A percentile compares a stretch with the other conserved stretches of the same genome.
These are phyloP conservation scores for Carex scoparia DNA, from an alignment of 176 grass and related monocot genomes.

Conservation along the genomic window DNA sequence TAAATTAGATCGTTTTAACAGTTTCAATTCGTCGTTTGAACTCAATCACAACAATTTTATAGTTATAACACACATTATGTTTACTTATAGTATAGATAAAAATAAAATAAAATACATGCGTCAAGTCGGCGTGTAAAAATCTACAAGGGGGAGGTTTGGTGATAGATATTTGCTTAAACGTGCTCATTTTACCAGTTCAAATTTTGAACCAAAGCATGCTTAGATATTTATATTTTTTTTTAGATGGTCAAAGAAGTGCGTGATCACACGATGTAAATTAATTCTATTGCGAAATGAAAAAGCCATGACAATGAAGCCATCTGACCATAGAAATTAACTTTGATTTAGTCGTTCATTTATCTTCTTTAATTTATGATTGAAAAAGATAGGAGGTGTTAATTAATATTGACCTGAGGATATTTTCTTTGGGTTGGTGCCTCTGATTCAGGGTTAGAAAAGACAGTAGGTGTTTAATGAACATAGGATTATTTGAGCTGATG, in stretches of 20 bases:
- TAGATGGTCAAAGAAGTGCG: background rate
- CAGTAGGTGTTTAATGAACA: background rate
- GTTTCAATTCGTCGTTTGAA: too few relatives aligned
- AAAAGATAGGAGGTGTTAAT: background rate
- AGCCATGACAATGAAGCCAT: background rate
- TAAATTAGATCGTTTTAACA: too few relatives aligned
- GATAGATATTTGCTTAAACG: background rate
- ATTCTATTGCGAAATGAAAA: background rate
- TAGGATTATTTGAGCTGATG: background rate
- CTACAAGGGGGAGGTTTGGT: background rate
- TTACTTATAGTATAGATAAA: too few relatives aligned
- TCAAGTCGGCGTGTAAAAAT: background rate
- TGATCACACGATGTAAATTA: conserved; percentile 15
- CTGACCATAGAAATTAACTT: background rate
- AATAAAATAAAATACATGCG: too few relatives aligned
- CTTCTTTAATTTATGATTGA: background rate
- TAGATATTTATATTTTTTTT: background rate
- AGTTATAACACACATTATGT: too few relatives aligned
- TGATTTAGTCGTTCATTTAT: background rate
- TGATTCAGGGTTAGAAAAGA: background rate
- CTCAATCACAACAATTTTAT: too few relatives aligned
- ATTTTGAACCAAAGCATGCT: background rate
- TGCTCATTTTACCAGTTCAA: conserved; percentile 16
- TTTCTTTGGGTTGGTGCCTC: background rate
- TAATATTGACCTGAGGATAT: background rate